Evolutionary conservation across 345 rosid species (phyloP), one percentile per base, ranked within the genome.

Genomic region (Arabidopsis thaliana): DNA sequence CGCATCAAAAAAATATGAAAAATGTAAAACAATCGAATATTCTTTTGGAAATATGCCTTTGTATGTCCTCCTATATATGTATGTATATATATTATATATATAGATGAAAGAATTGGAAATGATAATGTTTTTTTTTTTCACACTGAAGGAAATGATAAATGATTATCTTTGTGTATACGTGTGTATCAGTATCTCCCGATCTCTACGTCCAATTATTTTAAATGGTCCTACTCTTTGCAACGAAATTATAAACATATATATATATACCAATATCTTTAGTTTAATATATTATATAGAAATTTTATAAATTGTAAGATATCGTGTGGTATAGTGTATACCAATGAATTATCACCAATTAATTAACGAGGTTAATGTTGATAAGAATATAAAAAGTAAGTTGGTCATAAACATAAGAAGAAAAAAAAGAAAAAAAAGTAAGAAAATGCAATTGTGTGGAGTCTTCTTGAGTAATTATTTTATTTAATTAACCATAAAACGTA

Each of bases 121-220:
- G 20, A 16, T 16, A 16, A 16, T 16, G 2, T 25, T 25, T 25
- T 16, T 16, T 16, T 16, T 16, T 16, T 16, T 16, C 20, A 16
- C 20, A 16, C 20, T 16, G 20, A 16, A 16, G 38, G 16, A 59
- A 75, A 61, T 25, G 50, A 44, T 51, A 34, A 34, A 76, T 52
- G 74, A 34, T 69, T 76, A 76, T 76, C 75, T 69, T 69, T 69
- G 58, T 52, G 70, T 61, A 68, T 68, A 68, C 74, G 57, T 76
- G 79, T 76, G 74, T 61, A 52, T 69, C 32, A 34, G 75, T 33
- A 69, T 69, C 24, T 25, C 79, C 74, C 70, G 58, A 44, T 69
- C 70, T 34, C 70, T 45, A 44, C 38, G 65, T 9, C 79, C 75
- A 61, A 37, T 69, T 76, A 76, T 61, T 76, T 8, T 61, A 30